These are phyloP conservation scores for Ehretia macrophylla DNA, from an alignment of 257 asterid genomes.

Conservation along the genomic window DNA sequence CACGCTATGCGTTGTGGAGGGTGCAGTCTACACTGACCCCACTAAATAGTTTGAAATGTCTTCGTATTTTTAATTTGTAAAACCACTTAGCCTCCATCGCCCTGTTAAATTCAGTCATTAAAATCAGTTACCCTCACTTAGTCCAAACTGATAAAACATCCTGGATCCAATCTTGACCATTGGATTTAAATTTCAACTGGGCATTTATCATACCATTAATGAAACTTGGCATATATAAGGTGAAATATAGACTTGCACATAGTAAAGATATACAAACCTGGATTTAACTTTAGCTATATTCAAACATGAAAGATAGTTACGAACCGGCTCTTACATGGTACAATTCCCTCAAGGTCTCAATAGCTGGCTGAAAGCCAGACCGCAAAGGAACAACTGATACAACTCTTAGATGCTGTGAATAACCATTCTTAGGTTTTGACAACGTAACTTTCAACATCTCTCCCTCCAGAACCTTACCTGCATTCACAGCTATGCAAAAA, in stretches of 20 bases:
- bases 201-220: neutral
- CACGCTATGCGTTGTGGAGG: too few relatives aligned
- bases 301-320: conserved; percentile 7
- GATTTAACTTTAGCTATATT: neutral
- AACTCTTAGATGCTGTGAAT: conserved; percentile 79
- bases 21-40: too few relatives aligned
- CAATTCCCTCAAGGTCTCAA: conserved; percentile 50
- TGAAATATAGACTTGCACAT: too few relatives aligned
- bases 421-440: conserved; percentile 75
- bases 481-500: conserved; percentile 37
- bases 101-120: too few relatives aligned
- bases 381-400: conserved; percentile 63
- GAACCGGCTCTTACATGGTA: conserved; percentile 31
- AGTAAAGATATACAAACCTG: neutral
- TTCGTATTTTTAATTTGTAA: too few relatives aligned
- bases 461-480: conserved; percentile 65
- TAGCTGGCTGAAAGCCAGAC: conserved; percentile 65
- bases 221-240: neutral
- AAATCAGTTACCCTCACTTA: too few relatives aligned
- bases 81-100: too few relatives aligned
- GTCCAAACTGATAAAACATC: too few relatives aligned
- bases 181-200: too few relatives aligned
- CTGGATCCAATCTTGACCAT: too few relatives aligned
- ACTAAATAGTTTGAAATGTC: too few relatives aligned
- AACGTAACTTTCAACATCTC: conserved; percentile 72